Evolutionary conservation across 129 eudicot genomes (phyloP).

Genomic region (Logfia minima): DNA sequence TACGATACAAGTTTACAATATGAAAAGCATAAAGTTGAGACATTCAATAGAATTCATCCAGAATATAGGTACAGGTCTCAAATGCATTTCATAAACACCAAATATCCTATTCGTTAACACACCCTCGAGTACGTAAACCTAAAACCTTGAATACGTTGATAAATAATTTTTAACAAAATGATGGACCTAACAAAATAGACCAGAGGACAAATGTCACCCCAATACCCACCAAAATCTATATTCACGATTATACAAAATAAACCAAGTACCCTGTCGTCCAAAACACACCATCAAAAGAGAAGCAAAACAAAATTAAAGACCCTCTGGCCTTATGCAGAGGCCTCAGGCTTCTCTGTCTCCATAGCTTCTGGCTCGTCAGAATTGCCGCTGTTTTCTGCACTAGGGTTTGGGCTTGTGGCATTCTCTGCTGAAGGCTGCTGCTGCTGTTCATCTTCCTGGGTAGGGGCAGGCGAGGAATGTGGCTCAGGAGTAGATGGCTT

Average conservation of each 20-base stretch:
- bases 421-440: slow-evolving; percentile 34
- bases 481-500: slow-evolving; percentile 75
- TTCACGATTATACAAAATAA: slow-evolving; percentile 35
- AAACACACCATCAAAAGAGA: slow-evolving; percentile 13
- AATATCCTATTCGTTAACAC: slow-evolving; percentile 5
- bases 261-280: slow-evolving; percentile 17
- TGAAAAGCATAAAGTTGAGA: neutral
- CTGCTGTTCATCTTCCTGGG: slow-evolving; percentile 46
- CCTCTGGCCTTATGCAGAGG: slow-evolving; percentile 22
- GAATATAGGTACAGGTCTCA: slow-evolving; percentile 3
- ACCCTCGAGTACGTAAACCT: neutral
- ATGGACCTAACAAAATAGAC: slow-evolving; percentile 30
- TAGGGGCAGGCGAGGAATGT: slow-evolving; percentile 47
- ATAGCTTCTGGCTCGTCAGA: slow-evolving; percentile 45
- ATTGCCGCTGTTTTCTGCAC: slow-evolving; percentile 21
- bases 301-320: slow-evolving; percentile 12
- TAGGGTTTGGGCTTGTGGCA: slow-evolving; percentile 33
- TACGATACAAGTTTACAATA: neutral
- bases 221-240: slow-evolving; percentile 23
- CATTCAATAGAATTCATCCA: slow-evolving; percentile 8
- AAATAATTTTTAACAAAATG: slow-evolving; percentile 22
- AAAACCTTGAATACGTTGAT: slow-evolving; percentile 6
- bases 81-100: slow-evolving; percentile 19
- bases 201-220: slow-evolving; percentile 4
- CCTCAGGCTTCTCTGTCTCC: slow-evolving; percentile 76